Evolutionary conservation across 352 stramenopile species (phyloP), one percentile per base, ranked within the genome.

Genomic region (Phytophthora podocarpi): DNA sequence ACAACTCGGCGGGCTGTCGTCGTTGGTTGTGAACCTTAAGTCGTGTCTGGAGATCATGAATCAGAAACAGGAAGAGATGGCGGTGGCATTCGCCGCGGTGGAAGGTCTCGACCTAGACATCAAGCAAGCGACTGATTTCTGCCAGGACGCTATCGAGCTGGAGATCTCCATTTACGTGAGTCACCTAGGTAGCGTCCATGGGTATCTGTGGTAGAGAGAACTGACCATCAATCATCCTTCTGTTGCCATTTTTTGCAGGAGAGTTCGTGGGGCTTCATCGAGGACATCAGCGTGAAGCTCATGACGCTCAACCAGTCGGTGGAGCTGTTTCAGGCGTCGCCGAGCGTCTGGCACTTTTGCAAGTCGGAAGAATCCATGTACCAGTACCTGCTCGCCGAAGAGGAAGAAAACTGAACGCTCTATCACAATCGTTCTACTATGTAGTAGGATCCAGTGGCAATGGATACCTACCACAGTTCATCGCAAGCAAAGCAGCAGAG

Each of bases 21-120:
- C 77, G 35, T 62, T 96, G 8, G 75, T 91, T 1, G 83, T 92
- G 50, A 82, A 89, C 36, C 74, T 96, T 41, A 96, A 96, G 62
- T 80, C 82, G 1, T 87, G 82, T 26, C 69, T 96, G 1, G 87
- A 93, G 59, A 96, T 94, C 24, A 89, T 96, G 80, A 89, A 84
- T 57, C 82, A 91, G 58, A 91, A 91, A 46, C 78, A 85, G 15
- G 80, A 83, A 20, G 87, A 94, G 42, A 82, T 96, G 67, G 76
- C 82, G 18, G 73, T 78, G 13, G 85, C 81, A 13, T 91, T 89
- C 28, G 77, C 86, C 12, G 87, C 85, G 1, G 83, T 81, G 12
- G 82, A 93, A 49, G 75, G 82, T 23, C 63, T 90, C 9, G 78
- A 94, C 53, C 72, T 94, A 26, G 90, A 94, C 53, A 82, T 93